Evolutionary conservation across 306 rosid species (phyloP), one percentile per base, ranked within the genome.

Genomic region (Vigna angularis): DNA sequence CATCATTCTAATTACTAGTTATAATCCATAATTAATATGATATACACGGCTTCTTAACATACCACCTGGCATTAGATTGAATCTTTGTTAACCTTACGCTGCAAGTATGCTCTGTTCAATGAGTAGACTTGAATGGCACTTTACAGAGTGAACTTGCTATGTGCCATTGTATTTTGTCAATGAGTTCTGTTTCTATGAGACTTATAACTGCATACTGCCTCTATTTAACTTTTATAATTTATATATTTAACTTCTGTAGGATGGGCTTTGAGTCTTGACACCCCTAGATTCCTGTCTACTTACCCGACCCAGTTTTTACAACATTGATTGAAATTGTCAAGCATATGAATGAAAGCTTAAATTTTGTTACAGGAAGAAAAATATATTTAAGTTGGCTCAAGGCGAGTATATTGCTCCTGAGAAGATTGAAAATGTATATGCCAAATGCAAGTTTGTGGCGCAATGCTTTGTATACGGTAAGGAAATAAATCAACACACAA

Each of bases 361-460:
- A 62, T 57, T 61, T 83, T 57, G 67, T 34, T 83, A 11, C 83
- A 96, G 99, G 93, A 96, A 96, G 87, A 96, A 96, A 88, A 96
- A 96, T 83, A 96, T 96, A 80, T 96, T 96, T 83, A 96, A 96
- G 90, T 85, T 96, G 96, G 98, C 99, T n/a, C 99, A 93, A 84
- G 99, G 99, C 9, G 99, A 96, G 89, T 96, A 96, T 83, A 89
- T 96, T 73, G 99, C 99, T 85, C 99, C 99, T 22, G 99, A 96
- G 86, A 96, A 96, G 89, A 90, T 93, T 67, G 98, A 96, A 87
- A 96, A 93, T 73, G 98, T 93, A 6, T 96, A 93, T 77, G 94
- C 84, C 50, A 96, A 86, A 83, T 93, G 99, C 97, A 91, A 86
- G 80, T 93, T 90, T 79, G 86, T 89, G 75, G 91, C 89, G 56